Base-by-base conservation (phyloP, 23 red algal genomes). In the Gracilaria vermiculophylla region DNA sequence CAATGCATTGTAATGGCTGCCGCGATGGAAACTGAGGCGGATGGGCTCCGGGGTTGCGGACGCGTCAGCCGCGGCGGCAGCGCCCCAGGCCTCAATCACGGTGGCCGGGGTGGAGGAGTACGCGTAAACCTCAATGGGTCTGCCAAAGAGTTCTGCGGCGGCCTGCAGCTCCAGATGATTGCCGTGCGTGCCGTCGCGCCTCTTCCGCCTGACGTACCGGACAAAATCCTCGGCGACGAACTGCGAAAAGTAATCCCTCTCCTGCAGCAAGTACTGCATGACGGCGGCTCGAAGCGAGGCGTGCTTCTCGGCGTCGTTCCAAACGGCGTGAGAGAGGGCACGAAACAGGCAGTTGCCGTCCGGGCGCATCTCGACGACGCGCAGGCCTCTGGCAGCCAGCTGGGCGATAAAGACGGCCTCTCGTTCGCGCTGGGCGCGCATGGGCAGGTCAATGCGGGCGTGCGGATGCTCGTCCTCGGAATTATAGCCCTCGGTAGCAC, bases 281-380 rank as follows among this genome's bases (percentile, higher is more conserved):
- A 90, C 69, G 29, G 53, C 62, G 52, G 62, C 58, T 33, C 93
- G 87, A 0, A 90, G 70, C 21, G 50, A 15, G 14, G 55, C 32
- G 40, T 95, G 93, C n/a, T 37, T 60, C 52, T 89, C 93, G 1
- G 79, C 86, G 42, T 76, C 71, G 11, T 71, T 65, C 78, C 71
- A 93, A 40, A 95, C 40, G 76, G 57, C 69, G 78, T 90, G 83
- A 14, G 93, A 85, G 25, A 89, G 52, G 10, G 93, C 83, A 54
- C 93, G 72, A 40, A 95, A 95, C 43, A 95, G 69, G 55, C 93
- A 95, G 53, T 95, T 95, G 5, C 84, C 83, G 66, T 95, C 93
- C 48, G 82, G 76, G 48, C 81, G 69, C 71, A 95, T 89, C 21
- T 87, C 76, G 76, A 87, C 67, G 72, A 95, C 90, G 65, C 84